These are phyloP conservation scores for Fusarium humuli DNA, from an alignment of 2,329 filamentous ascomycete species.

Conservation along the genomic window DNA sequence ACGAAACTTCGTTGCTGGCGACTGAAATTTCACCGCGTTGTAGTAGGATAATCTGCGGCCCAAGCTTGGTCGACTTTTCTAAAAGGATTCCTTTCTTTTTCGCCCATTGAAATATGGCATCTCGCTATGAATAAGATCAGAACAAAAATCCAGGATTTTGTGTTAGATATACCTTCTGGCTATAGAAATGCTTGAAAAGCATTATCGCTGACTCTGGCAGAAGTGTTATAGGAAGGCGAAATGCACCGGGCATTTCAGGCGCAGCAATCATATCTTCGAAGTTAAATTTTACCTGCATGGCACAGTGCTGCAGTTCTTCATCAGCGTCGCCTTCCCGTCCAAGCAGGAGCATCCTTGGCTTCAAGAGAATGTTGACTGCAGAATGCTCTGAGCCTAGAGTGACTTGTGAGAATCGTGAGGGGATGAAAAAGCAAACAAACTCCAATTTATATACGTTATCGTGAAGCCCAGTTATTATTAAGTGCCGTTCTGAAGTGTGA, in stretches of 20 bases:
- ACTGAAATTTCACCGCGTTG: conserved; percentile 2
- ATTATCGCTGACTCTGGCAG: conserved; percentile 2
- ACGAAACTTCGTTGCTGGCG: not conserved
- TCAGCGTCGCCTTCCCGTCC: not conserved
- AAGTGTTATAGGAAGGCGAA: conserved; percentile 1
- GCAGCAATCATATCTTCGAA: conserved; percentile 10
- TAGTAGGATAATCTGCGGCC: conserved; percentile 10
- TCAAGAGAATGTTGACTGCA: not conserved
- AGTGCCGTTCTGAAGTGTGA: not conserved
- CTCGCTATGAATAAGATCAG: conserved; percentile 5
- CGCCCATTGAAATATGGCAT: conserved; percentile 7
- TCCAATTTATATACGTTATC: conserved; percentile 1
- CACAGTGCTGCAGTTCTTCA: not conserved
- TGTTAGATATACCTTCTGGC: not conserved
- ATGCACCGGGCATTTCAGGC: conserved; percentile 2
- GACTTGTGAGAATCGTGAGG: not conserved
- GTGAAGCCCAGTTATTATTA: not conserved
- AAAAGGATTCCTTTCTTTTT: not conserved
- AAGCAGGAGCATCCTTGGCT: conserved; percentile 2
- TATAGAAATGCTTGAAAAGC: conserved; percentile 11
- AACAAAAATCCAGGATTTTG: not conserved
- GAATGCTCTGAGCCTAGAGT: not conserved
- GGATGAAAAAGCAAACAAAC: not conserved
- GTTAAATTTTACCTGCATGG: conserved; percentile 2
- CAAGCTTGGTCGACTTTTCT: conserved; percentile 1